Evolutionary conservation across 805 yeast genomes (phyloP), one percentile per base, ranked within the genome.

Genomic region (Saccharomyces eubayanus): DNA sequence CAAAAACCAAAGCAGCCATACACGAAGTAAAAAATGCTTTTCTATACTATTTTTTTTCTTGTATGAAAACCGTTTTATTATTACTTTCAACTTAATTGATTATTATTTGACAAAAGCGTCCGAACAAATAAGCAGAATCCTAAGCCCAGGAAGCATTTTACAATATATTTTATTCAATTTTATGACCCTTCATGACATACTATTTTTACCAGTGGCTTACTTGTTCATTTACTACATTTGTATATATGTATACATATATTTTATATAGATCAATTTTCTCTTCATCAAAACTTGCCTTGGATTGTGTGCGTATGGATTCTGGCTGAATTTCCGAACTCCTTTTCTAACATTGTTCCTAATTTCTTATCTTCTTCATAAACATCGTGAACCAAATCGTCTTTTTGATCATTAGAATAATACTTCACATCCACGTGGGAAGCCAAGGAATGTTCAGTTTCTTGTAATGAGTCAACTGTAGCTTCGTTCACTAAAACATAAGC

Each of bases 401-500:
- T 58, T 51, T 80, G 79, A 1, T 77, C 79, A 31, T 76, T 56
- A 0, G 74, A 72, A 54, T 74, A 80, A 57, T 78, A 80, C 46
- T 73, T 72, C 0, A 80, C 77, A 14, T 67, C 59, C 1, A 71
- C 68, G 28, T 68, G 68, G 2, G 68, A 55, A 0, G 68, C 62
- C 20, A 66, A 53, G 1, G 68, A 57, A 31, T 66, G 65, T 29
- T 71, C 71, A 11, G 67, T 60, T 27, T 70, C 66, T 45, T 69
- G 65, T 21, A 76, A 63, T 0, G 75, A 64, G 3, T 70, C 66
- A 5, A 79, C 79, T 0, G 80, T 76, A 3, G 71, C 71, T 46
- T 69, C 69, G 54, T 77, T 77, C 14, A 81, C 69, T 9, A 81
- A 63, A 1, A 80, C 84, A 62, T 73, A 79, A 21, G 76, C 65